Evolutionary conservation across 495 filamentous ascomycete genomes (phyloP).

Genomic region (Tuber aestivum): DNA sequence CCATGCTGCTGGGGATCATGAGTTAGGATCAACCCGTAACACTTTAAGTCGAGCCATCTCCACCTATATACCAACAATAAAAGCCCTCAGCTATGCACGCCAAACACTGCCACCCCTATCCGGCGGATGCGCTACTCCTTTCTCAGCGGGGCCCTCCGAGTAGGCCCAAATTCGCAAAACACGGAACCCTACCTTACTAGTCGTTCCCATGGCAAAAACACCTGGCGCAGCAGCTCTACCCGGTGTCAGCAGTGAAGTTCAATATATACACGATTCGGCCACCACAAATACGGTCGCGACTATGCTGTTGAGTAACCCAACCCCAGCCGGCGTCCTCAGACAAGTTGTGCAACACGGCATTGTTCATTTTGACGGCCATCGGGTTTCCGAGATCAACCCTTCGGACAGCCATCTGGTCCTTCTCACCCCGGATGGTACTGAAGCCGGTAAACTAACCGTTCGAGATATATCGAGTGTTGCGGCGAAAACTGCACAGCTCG

Average conservation of each 20-base stretch:
- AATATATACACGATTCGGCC: not conserved
- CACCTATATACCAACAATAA: conserved; percentile 9
- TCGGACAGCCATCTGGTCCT: conserved; percentile 35
- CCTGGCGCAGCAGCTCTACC: conserved; percentile 15
- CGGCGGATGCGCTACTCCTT: not conserved
- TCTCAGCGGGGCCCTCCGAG: no score
- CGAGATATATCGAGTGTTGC: conserved; percentile 2
- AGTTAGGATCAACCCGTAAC: no score
- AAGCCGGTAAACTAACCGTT: not conserved
- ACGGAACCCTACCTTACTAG: conserved; percentile 2
- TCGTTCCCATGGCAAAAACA: conserved; percentile 31
- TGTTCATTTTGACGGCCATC: conserved; percentile 39
- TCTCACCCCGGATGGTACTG: conserved; percentile 1
- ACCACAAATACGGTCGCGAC: not conserved
- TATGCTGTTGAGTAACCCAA: not conserved
- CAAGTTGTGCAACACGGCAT: conserved; percentile 13
- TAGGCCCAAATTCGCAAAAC: no score
- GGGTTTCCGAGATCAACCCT: conserved; percentile 24
- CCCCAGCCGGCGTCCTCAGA: not conserved
- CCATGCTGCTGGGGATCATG: no score
- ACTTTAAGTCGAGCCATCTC: conserved; percentile 4
- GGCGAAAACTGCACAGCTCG: conserved; percentile 13
- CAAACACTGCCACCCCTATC: conserved; percentile 10
- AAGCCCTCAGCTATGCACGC: conserved; percentile 13
- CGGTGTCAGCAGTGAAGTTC: conserved; percentile 5